Conservation (phyloP, 805 yeast genomes). For the Wickerhamiella kurtzmanii region DNA sequence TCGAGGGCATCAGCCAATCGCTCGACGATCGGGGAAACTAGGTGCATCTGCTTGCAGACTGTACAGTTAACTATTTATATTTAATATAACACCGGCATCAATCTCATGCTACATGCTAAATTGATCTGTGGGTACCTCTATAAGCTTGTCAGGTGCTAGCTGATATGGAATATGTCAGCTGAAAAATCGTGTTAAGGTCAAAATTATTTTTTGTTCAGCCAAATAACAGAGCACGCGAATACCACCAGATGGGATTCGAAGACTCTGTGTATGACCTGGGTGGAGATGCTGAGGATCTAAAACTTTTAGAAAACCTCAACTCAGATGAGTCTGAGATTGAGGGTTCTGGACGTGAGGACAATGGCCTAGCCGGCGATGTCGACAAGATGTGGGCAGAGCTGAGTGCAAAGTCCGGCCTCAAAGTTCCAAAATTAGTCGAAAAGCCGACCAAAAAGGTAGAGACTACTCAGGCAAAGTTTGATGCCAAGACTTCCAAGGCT, state of each 20-base stretch:
- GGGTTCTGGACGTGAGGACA: slow-evolving; percentile 20
- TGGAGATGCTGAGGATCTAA: slow-evolving; percentile 73
- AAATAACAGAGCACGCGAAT: background rate
- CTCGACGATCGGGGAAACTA: slow-evolving; percentile 8
- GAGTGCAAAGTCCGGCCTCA: background rate
- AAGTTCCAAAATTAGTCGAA: background rate
- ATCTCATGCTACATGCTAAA: too few species aligned
- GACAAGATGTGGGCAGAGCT: slow-evolving; percentile 18
- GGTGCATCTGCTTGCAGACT: too few species aligned
- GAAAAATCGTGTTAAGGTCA: background rate
- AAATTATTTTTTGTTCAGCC: background rate
- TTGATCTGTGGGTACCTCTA: too few species aligned
- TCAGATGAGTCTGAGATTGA: slow-evolving; percentile 25
- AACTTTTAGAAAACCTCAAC: slow-evolving; percentile 43
- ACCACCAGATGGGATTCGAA: slow-evolving; percentile 30
- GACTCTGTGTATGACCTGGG: slow-evolving; percentile 72
- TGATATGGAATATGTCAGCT: background rate
- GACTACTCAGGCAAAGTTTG: slow-evolving; percentile 3
- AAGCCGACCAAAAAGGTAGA: slow-evolving; percentile 4
- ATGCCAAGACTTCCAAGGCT: slow-evolving; percentile 12
- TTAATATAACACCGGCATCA: background rate
- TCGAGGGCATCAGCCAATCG: slow-evolving; percentile 61
- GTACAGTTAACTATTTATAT: background rate
- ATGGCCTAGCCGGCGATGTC: slow-evolving; percentile 14
- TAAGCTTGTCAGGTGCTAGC: too few species aligned